Evolutionary conservation across 2,329 filamentous ascomycete genomes (phyloP).

Genomic region (Diplodia sapinea): DNA sequence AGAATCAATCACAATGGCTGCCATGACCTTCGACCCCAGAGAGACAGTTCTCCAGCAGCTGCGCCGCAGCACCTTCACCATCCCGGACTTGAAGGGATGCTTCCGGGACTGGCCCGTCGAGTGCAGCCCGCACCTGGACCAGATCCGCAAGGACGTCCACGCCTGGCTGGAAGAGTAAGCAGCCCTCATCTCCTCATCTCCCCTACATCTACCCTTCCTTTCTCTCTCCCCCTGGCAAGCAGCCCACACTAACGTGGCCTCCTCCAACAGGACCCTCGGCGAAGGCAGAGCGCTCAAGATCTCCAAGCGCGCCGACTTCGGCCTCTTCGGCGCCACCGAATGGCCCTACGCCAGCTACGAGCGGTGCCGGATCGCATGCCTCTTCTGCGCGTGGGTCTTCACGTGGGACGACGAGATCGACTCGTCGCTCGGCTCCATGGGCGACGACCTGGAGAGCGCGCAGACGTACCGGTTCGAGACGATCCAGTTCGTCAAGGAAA

Average conservation of each 20-base stretch:
- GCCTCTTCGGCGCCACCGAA: constrained; percentile 20
- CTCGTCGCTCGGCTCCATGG: constrained; percentile 18
- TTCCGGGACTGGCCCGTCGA: constrained; percentile 17
- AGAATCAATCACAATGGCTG: neutral
- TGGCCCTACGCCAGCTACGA: constrained; percentile 25
- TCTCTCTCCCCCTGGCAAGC: neutral
- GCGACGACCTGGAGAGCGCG: constrained; percentile 20
- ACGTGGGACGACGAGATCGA: constrained; percentile 27
- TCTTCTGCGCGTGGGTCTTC: constrained; percentile 26
- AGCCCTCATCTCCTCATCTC: neutral
- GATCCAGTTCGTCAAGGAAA: constrained; percentile 20
- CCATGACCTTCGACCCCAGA: constrained; percentile 19
- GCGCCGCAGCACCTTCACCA: constrained; percentile 9
- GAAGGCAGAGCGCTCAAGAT: constrained; percentile 7
- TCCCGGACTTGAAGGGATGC: constrained; percentile 12
- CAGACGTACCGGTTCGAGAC: constrained; percentile 24
- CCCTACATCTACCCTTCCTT: neutral
- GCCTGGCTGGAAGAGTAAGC: constrained; percentile 24
- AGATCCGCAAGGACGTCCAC: constrained; percentile 24
- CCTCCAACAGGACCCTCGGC: constrained; percentile 9
- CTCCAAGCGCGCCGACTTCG: constrained; percentile 23
- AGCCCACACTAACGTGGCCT: too few relatives aligned
- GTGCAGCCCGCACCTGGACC: constrained; percentile 18
- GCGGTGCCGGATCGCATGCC: constrained; percentile 16
- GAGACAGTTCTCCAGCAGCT: constrained; percentile 16